Evolutionary conservation across 139 green algal genomes (phyloP), one percentile per base, ranked within the genome.

Genomic region (Chlorella sp.): DNA sequence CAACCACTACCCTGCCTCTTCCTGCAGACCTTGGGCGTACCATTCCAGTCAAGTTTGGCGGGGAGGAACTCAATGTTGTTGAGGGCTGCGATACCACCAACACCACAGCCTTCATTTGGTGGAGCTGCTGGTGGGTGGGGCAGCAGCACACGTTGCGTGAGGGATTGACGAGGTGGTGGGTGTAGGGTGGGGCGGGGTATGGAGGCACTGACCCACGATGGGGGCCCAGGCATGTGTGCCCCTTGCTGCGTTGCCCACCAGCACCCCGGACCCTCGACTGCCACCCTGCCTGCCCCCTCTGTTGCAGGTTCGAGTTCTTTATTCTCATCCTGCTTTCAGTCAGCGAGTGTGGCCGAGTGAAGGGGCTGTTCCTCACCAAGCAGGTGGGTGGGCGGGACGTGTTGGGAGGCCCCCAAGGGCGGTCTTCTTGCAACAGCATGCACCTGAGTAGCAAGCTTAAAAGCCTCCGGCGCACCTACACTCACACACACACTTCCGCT

Each of bases 291-390:
- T 76, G 68, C 68, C 68, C 68, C 22, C 24, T 0, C 9, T 79
- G 32, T 34, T 77, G 34, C 82, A 86, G 82, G 82, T 89, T 89
- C 30, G 85, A 89, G 85, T 89, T 89, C 71, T 82, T 89, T 71
- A 48, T 89, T 19, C 71, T 89, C 22, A 57, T 89, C 32, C 85
- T 89, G 85, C 71, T 89, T n/a, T 89, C 85, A 11, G 71, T 89
- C 30, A 73, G 69, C 2, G 71, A 89, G 85, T 89, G 85, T 71
- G 69, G 69, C 28, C 39, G 85, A 5, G 71, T 82, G 4, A 12
- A 37, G 2, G 85, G 71, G 42, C 71, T 89, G 30, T 89, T 57
- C 48, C 71, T 89, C 12, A 89, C 85, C 37, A 81, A 83, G 69
- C 81, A 83, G 77, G 77, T 32, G 4, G 26, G 77, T 2, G 26